Percentiles rank a stretch among this genome's conserved stretches.
Conservation (phyloP, 441 rosid species). For the Biscutella laevigata region DNA sequence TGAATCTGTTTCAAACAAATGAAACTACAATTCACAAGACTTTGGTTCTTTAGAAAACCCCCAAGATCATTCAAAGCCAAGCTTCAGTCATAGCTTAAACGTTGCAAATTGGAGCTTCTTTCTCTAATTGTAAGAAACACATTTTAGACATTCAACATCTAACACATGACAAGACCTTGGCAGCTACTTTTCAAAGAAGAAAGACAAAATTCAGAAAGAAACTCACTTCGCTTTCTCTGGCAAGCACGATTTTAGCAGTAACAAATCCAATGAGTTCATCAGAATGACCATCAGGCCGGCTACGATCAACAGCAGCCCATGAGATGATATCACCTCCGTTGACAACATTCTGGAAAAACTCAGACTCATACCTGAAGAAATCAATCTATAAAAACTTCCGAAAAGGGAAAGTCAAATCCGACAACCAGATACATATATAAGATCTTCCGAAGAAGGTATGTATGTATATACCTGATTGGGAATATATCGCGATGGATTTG, state of each 20-base stretch:
- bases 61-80: not conserved
- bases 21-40: not conserved
- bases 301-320: constrained; percentile 94
- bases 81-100: not conserved
- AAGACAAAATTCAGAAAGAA: constrained; percentile 16
- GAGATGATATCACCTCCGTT: constrained; percentile 68
- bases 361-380: constrained; percentile 79
- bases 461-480: constrained; percentile 64
- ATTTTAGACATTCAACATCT: not conserved
- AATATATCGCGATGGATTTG: constrained; percentile 67
- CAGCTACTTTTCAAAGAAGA: not conserved
- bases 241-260: constrained; percentile 63
- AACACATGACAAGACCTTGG: not conserved
- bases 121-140: not conserved
- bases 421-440: not conserved
- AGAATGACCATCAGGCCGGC: constrained; percentile 50
- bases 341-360: constrained; percentile 87
- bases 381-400: constrained; percentile 10
- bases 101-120: not conserved
- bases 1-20: not conserved
- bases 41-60: not conserved
- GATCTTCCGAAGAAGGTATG: not conserved
- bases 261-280: constrained; percentile 91
- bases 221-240: constrained; percentile 80
- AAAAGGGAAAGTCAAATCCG: constrained; percentile 2